A percentile compares a stretch with the other conserved stretches of the same genome.
phyloP scores from a whole-genome alignment of 306 rosid genomes.

The Arachis stenosperma region DNA sequence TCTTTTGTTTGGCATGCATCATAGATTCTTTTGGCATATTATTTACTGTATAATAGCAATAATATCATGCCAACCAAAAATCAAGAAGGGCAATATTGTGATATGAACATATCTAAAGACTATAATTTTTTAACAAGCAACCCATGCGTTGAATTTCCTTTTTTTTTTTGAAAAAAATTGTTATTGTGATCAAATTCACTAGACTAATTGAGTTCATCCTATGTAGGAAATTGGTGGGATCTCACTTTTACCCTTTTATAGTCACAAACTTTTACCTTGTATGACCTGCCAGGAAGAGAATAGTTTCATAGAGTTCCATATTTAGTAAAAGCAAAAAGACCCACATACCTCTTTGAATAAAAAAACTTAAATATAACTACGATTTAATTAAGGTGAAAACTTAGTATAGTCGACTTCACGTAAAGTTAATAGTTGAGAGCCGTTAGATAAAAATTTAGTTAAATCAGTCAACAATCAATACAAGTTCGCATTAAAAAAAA shows the following conservation, averaged over 20 bases:
- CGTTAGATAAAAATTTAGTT: no score
- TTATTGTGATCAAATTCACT: no score
- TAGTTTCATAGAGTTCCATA: background rate
- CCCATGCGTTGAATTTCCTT: no score
- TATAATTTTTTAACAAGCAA: background rate
- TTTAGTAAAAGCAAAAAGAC: background rate
- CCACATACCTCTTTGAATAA: conserved; percentile 28
- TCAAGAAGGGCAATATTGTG: no score
- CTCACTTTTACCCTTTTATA: background rate
- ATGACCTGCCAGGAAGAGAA: background rate
- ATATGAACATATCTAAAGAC: background rate
- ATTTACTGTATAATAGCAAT: background rate
- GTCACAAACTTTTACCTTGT: background rate
- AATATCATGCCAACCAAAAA: background rate
- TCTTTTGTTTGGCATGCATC: background rate
- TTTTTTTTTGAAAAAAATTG: no score
- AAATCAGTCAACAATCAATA: no score
- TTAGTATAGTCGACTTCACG: no score
- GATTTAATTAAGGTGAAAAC: no score
- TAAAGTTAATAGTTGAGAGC: no score
- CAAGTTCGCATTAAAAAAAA: no score
- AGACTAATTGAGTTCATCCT: background rate
- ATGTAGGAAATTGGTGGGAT: background rate
- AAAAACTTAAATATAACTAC: conserved; percentile 26
- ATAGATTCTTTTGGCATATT: background rate